Evolutionary conservation across 495 filamentous ascomycete species (phyloP), one percentile per base, ranked within the genome.

Genomic region (Immersiella caudata): DNA sequence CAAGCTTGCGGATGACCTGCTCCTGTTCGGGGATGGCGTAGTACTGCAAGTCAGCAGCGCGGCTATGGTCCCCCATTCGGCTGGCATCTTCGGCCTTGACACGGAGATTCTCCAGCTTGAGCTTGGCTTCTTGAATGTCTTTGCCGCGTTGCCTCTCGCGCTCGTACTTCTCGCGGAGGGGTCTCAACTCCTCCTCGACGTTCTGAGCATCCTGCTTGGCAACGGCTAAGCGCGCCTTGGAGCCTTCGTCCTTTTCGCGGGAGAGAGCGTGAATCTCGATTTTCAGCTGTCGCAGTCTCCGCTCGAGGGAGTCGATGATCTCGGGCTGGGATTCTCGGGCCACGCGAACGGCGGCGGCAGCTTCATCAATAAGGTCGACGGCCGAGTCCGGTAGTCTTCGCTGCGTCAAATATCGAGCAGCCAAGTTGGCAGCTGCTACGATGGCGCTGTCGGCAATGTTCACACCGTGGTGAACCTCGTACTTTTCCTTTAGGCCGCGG

Each of bases 381-480:
- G 95, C 96, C 1, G 95, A 97, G 76, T 99, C 95, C 6, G 95
- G 95, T 49, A 99, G 87, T 73, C 95, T 88, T 62, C 95, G 87
- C 33, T 88, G 88, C 1, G 95, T 98, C 35, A 99, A 86, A 68
- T 98, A 99, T 20, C 95, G 89, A 33, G 93, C 89, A 27, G 95
- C 95, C 18, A 98, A 87, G 21, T 85, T 94, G 14, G 95, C 93
- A 12, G 96, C 91, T 49, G 93, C 82, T 7, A 99, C 94, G 67
- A 99, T 93, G 70, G 95, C 94, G 71, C 88, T 90, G 71, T 99
- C 95, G 12, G 93, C 84, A 71, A 99, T 97, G 73, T 86, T 97
- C 74, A 99, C 96, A 86, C 93, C 93, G 78, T 99, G 95, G 80
- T 99, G 95, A 20, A 96, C 92, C 77, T 99, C 95, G 78, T 97